These are phyloP conservation scores for Polysphondylium violaceum DNA, from an alignment of 78 protist genomes.

Conservation along the genomic window DNA sequence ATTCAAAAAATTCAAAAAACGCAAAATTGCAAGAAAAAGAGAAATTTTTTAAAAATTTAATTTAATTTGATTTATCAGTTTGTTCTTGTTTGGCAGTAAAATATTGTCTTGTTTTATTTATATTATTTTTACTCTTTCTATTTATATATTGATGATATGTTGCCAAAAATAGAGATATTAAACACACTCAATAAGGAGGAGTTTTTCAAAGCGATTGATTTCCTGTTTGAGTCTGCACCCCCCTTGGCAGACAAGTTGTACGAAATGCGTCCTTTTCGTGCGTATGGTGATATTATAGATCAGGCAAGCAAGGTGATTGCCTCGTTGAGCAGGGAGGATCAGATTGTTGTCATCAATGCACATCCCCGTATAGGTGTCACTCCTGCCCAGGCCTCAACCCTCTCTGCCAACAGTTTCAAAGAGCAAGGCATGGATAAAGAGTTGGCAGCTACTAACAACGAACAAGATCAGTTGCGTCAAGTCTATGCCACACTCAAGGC, in stretches of 20 bases:
- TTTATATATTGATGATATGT: no score
- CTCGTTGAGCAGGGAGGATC: neutral
- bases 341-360: constrained; percentile 23
- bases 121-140: no score
- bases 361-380: constrained; percentile 58
- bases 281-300: neutral
- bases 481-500: neutral
- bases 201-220: neutral
- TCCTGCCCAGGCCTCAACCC: neutral
- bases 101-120: no score
- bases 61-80: no score
- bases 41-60: no score
- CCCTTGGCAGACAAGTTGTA: constrained; percentile 2
- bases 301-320: constrained; percentile 4
- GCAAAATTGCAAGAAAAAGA: no score
- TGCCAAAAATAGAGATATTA: constrained; percentile 26
- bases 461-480: no score
- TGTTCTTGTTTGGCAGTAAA: no score
- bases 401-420: constrained; percentile 6
- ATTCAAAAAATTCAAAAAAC: no score
- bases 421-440: constrained; percentile 40
- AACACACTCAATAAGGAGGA: neutral
- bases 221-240: constrained; percentile 53
- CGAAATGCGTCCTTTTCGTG: constrained; percentile 18
- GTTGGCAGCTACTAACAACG: no score